Evolutionary conservation across 345 rosid species (phyloP), one percentile per base, ranked within the genome.

Genomic region (Gynandropsis gynandra): DNA sequence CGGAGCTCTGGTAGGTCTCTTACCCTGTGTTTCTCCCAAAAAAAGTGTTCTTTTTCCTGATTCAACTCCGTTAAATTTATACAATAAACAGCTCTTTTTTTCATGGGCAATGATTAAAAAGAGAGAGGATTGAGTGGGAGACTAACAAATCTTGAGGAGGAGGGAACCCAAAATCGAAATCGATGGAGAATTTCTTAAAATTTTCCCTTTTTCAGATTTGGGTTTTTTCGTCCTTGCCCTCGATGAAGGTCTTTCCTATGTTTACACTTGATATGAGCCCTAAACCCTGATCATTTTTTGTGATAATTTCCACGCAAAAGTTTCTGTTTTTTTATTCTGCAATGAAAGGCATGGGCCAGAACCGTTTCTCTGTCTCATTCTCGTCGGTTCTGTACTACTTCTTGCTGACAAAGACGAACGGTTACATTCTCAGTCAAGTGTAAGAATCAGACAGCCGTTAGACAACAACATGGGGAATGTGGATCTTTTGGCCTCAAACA

Each of bases 251-350:
- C 51, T 50, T 49, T 34, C 68, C 68, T 16, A 63, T 16, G 4
- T 40, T 9, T 63, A 63, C 68, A 63, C 68, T 63, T 63, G 68
- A 63, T 63, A 63, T 63, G 68, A 63, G 62, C 68, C 68, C 39
- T 24, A 5, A 24, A 24, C 29, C 29, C 29, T 2, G 29, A 24
- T 24, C n/a, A n/a, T 48, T 48, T 19, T 20, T 7, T 35, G 15
- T 19, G 9, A n/a, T 13, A 20, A 10, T 1, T n/a, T 54, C 16
- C n/a, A n/a, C n/a, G n/a, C n/a, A n/a, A n/a, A n/a, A 9, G 7
- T 1, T 51, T 43, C 13, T 51, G 33, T 20, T 7, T 52, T 43
- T 14, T 29, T n/a, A 46, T 11, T 7, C n/a, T 36, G 9, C 48
- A 33, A 38, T 36, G 20, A 15, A 41, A 29, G 1, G 4, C 29